Base-by-base conservation (phyloP, 1,139 yeast species). In the Hanseniaspora gamundiae region DNA sequence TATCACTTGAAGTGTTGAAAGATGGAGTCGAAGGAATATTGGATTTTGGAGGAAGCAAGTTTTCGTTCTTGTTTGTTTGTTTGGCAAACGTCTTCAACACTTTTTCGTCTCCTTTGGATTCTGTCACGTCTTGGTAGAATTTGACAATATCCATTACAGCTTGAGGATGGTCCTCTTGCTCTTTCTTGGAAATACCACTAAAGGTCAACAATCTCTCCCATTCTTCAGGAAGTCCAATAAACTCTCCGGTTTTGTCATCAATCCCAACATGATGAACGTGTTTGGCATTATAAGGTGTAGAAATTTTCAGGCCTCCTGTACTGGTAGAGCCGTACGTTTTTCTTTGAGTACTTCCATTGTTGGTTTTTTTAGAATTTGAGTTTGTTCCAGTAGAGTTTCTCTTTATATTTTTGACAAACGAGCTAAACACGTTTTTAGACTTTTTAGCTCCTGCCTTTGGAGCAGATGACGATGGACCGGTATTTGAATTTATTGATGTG, bases 201-300 rank as follows among this genome's bases (percentile, higher is more conserved):
- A 88, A 93, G 17, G 80, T 74, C 49, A 91, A 69, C 41, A 87
- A 68, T 48, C 76, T 72, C 54, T 85, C 91, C 98, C 98, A 91
- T 60, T 85, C 95, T 41, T 76, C 77, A 1, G 97, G 98, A 45
- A 88, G 69, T 2, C 95, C 97, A 2, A 91, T 83, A 56, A 82
- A 88, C 47, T 84, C 80, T 9, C 95, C 95, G 29, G 91, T 80
- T 53, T 78, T 80, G 24, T 71, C 65, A 60, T 88, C 91, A 47
- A 83, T 80, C 20, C 95, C 96, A 11, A 91, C 97, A 61, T 91
- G 97, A 2, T 94, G 86, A 36, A 86, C 83, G 58, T 87, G 95
- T 55, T 85, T 81, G 27, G 94, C 84, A 57, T 85, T 87, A 61
- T 81, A 86, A 0, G 97, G 97, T 1, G 87, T 80, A 31, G 94